Percentiles rank a stretch among this genome's conserved stretches.
phyloP scores from a whole-genome alignment of 805 yeast genomes.

The Kodamaea sagamina region DNA sequence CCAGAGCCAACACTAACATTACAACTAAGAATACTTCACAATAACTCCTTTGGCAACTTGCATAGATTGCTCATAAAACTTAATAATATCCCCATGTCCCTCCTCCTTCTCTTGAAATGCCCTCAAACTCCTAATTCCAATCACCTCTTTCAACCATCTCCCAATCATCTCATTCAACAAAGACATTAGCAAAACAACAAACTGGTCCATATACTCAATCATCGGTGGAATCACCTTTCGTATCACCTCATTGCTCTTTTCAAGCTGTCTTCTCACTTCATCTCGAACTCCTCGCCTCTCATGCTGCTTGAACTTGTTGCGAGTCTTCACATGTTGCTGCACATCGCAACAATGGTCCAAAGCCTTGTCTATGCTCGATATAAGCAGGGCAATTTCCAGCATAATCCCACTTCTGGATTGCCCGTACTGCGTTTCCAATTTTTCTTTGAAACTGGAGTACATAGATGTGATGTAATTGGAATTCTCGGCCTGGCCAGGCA shows the following conservation, averaged over 20 bases:
- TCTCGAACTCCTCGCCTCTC: not conserved
- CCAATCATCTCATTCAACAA: constrained; percentile 7
- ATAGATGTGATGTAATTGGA: constrained; percentile 11
- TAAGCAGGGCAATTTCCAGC: constrained; percentile 2
- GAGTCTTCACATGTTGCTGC: constrained; percentile 1
- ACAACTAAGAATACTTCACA: not conserved
- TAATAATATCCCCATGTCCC: constrained; percentile 4
- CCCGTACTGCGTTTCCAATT: constrained; percentile 8
- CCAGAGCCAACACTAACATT: too few relatives aligned
- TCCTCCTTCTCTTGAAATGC: constrained; percentile 1
- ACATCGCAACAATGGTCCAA: constrained; percentile 6
- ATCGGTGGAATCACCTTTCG: not conserved
- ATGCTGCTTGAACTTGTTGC: not conserved
- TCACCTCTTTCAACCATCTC: constrained; percentile 7
- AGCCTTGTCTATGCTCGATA: constrained; percentile 5
- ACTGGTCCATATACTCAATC: constrained; percentile 11
- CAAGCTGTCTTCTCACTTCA: not conserved
- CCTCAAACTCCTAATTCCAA: constrained; percentile 7
- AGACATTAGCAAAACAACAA: constrained; percentile 9
- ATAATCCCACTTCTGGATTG: not conserved
- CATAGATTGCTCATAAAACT: constrained; percentile 6
- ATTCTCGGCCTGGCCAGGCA: not conserved
- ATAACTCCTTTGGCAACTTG: not conserved
- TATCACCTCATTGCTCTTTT: not conserved
- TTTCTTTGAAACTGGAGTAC: constrained; percentile 14